Evolutionary conservation across 768 basidiomycete species (phyloP), one percentile per base, ranked within the genome.

Genomic region (Asterophora parasitica): DNA sequence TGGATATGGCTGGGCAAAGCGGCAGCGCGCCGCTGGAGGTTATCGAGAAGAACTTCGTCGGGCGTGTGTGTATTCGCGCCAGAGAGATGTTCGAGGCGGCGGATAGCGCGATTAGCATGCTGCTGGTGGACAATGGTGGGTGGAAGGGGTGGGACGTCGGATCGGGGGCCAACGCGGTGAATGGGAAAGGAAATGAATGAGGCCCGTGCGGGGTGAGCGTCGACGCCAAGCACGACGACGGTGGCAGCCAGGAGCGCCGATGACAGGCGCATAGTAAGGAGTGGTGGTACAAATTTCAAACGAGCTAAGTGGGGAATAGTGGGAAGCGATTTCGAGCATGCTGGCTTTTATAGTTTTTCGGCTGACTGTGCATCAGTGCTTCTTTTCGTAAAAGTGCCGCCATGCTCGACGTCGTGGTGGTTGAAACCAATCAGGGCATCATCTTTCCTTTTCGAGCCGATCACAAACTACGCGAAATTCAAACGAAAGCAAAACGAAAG

Each of bases 41-140:
- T 71, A 7, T 55, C 44, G 8, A 57, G 43, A 20, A 80, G 69
- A n/a, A 70, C 67, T 12, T 57, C 44, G 30, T 57, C 45, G 19
- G 68, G 62, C 6, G 74, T 73, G 23, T 34, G 47, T 15, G 60
- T 41, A 12, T 58, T 54, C 23, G 71, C 67, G n/a, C 80, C 76
- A 3, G 74, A 77, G 77, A 84, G 82, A 33, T 67, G 70, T 11
- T 80, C 77, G 28, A 79, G 70, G 32, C 84, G 82, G 44, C 64
- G 70, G 37, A 74, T 62, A 32, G 70, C 72, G 36, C 72, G 77
- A 55, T 81, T 83, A 35, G 78, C 74, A 58, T 81, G 75, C 61
- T 79, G 82, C 58, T 83, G 82, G 42, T 82, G 65, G 42, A 76
- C 53, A 42, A 52, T 51, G 1, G 51, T 19, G 10, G 57, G 35